Percentiles rank a stretch among this genome's conserved stretches.
These are phyloP conservation scores for Podospora sp. DNA, from an alignment of 495 filamentous ascomycete species.

Conservation along the genomic window DNA sequence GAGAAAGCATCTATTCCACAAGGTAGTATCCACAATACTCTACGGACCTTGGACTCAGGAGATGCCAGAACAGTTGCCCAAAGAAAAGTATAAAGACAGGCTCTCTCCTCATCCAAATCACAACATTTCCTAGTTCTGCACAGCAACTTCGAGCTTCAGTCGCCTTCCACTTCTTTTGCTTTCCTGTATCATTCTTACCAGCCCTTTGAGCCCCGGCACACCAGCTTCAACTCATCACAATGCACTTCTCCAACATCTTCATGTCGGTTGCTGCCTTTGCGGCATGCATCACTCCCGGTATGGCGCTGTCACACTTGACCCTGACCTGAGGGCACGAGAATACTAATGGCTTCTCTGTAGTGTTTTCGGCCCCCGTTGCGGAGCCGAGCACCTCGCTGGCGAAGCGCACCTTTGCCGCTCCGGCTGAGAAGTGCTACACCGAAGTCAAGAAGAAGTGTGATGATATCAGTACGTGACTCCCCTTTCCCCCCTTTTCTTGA, in stretches of 20 bases:
- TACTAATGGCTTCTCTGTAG: not conserved
- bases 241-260: conserved; percentile 8
- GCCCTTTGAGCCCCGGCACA: not conserved
- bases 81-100: no score
- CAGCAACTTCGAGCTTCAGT: not conserved
- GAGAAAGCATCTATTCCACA: no score
- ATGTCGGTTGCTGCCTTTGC: conserved; percentile 6
- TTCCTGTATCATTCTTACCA: not conserved
- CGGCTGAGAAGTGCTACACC: conserved; percentile 7
- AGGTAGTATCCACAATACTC: no score
- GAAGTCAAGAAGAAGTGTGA: conserved; percentile 12
- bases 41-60: no score
- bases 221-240: not conserved
- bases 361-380: conserved; percentile 11
- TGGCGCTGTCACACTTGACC: not conserved
- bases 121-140: no score
- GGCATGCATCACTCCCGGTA: conserved; percentile 12
- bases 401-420: conserved; percentile 6
- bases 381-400: not conserved
- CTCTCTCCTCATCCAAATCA: no score
- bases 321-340: not conserved
- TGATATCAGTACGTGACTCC: conserved; percentile 11
- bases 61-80: no score
- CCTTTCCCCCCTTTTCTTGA: not conserved
- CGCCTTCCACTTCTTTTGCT: not conserved